These are phyloP conservation scores for Lodderomyces parapsilosis DNA, from an alignment of 1,139 yeast genomes.

Conservation along the genomic window DNA sequence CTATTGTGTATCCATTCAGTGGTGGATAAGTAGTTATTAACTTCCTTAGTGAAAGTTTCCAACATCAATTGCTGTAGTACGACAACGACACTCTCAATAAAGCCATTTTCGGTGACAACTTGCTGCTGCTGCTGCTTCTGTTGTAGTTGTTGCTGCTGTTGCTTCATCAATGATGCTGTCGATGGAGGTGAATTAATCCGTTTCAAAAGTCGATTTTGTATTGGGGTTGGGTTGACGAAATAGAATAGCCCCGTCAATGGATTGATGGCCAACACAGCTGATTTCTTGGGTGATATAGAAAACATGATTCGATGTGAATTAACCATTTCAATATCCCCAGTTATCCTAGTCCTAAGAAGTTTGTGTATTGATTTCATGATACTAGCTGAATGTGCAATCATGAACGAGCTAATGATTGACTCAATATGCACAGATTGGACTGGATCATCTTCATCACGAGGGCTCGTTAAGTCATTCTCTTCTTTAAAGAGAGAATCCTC, in stretches of 20 bases:
- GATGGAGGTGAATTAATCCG: conserved; percentile 33
- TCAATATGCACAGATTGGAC: conserved; percentile 38
- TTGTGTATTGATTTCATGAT: conserved; percentile 26
- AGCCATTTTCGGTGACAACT: conserved; percentile 30
- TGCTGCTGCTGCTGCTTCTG: neutral
- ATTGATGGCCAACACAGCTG: conserved; percentile 41
- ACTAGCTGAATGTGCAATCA: conserved; percentile 39
- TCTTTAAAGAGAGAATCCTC: neutral
- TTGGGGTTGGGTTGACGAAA: conserved; percentile 44
- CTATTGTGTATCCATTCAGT: conserved; percentile 68
- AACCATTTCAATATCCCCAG: conserved; percentile 18
- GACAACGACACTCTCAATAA: conserved; percentile 35
- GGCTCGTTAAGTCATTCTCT: neutral
- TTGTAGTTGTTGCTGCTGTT: neutral
- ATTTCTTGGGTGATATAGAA: conserved; percentile 34
- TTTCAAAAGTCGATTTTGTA: conserved; percentile 33
- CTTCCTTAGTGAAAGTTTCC: conserved; percentile 52
- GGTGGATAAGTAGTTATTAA: conserved; percentile 55
- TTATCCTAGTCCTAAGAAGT: conserved; percentile 11
- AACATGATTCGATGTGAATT: conserved; percentile 39
- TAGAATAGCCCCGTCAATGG: conserved; percentile 47
- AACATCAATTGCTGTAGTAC: conserved; percentile 47
- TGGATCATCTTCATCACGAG: neutral
- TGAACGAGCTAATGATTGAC: conserved; percentile 30
- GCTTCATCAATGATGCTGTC: neutral